These are phyloP conservation scores for Nicotiana rustica DNA, from an alignment of 305 asterid genomes.

Conservation along the genomic window DNA sequence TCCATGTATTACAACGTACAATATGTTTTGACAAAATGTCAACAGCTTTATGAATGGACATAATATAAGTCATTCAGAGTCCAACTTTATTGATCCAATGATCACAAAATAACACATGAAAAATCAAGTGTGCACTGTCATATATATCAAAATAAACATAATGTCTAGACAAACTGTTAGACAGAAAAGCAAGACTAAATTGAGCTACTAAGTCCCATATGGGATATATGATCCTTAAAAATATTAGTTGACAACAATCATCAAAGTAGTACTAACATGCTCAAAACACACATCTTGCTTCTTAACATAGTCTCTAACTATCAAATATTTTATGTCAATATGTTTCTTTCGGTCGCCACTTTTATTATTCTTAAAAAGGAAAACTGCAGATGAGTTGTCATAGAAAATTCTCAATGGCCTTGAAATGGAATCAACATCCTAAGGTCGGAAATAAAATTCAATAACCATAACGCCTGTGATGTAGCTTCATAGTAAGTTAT, in stretches of 20 bases:
- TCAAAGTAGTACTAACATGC: too few species aligned
- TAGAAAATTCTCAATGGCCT: too few species aligned
- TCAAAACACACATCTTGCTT: neutral
- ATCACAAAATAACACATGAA: too few species aligned
- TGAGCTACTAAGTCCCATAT: neutral
- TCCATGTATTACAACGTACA: too few species aligned
- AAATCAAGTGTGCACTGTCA: neutral
- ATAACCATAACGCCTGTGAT: neutral
- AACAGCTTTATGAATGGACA: too few species aligned
- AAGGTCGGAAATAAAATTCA: neutral
- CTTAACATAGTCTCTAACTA: slow-evolving; percentile 5
- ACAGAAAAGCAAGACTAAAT: too few species aligned
- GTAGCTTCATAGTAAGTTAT: neutral
- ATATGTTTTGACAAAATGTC: too few species aligned
- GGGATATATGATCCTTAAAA: neutral
- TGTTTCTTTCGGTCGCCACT: slow-evolving; percentile 16
- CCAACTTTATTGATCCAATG: too few species aligned
- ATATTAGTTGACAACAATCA: neutral
- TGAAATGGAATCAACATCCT: too few species aligned
- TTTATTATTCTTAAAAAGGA: neutral
- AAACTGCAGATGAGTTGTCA: too few species aligned
- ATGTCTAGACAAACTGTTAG: neutral
- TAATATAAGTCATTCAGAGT: too few species aligned
- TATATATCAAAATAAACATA: too few species aligned
- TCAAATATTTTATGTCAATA: slow-evolving; percentile 11